A percentile compares a stretch with the other conserved stretches of the same genome.
Evolutionary conservation across 2,329 filamentous ascomycete genomes (phyloP).

Genomic region (Phaeophleospora eucalypticola): DNA sequence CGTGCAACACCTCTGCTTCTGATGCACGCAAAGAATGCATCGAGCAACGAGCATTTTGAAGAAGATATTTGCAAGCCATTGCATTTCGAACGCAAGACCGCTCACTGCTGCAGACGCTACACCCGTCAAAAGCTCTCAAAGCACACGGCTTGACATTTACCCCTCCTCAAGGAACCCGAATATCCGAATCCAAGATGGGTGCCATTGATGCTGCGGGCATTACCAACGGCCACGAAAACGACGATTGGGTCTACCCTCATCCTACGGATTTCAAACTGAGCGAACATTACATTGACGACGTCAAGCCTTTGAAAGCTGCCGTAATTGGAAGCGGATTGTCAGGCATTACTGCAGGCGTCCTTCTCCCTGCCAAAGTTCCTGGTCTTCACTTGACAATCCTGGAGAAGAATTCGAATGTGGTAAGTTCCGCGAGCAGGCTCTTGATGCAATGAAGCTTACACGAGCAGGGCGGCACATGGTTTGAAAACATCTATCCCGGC

Average conservation of each 20-base stretch:
- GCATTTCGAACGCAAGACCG: too few species aligned
- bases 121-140: too few species aligned
- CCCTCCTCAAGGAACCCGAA: not conserved
- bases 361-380: slow-evolving; percentile 66
- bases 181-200: not conserved
- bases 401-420: slow-evolving; percentile 65
- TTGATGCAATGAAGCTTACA: not conserved
- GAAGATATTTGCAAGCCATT: too few species aligned
- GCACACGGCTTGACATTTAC: too few species aligned
- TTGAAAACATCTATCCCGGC: slow-evolving; percentile 36
- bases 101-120: too few species aligned
- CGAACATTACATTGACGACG: slow-evolving; percentile 28
- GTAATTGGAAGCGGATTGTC: slow-evolving; percentile 62
- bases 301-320: slow-evolving; percentile 42
- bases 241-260: slow-evolving; percentile 25
- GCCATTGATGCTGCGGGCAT: too few species aligned
- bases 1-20: not conserved
- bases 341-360: slow-evolving; percentile 60
- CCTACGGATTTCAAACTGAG: slow-evolving; percentile 28
- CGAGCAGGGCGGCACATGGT: slow-evolving; percentile 45
- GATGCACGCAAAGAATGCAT: too few species aligned
- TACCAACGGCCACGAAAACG: not conserved
- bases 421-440: slow-evolving; percentile 38
- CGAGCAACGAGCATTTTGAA: too few species aligned
- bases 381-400: slow-evolving; percentile 61